Percentiles rank a stretch among this genome's conserved stretches.
phyloP scores from a whole-genome alignment of 1,284 basidiomycete genomes.

The Cryptococcus sp. region DNA sequence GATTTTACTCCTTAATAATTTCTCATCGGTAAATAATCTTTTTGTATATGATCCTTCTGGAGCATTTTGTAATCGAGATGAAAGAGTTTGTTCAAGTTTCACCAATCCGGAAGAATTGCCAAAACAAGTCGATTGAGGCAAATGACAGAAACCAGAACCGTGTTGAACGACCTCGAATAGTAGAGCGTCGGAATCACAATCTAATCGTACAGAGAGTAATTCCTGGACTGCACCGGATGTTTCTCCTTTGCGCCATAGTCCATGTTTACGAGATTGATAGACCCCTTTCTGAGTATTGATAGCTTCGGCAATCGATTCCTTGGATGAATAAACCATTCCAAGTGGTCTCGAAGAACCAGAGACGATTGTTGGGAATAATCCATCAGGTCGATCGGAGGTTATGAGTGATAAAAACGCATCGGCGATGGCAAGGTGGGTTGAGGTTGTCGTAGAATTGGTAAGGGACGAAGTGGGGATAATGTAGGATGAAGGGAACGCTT shows the following conservation, averaged over 20 bases:
- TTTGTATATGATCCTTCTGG: conserved; percentile 91
- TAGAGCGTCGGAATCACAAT: conserved; percentile 91
- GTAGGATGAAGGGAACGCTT: conserved; percentile 65
- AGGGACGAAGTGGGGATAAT: conserved; percentile 71
- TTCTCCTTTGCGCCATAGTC: conserved; percentile 95
- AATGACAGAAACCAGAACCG: conserved; percentile 90
- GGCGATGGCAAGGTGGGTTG: conserved; percentile 65
- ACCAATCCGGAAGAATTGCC: conserved; percentile 65
- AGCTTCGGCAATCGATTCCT: conserved; percentile 77
- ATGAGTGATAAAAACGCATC: conserved; percentile 81
- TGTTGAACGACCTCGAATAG: conserved; percentile 90
- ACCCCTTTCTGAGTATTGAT: conserved; percentile 86
- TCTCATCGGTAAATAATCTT: conserved; percentile 76
- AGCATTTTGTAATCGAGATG: conserved; percentile 66
- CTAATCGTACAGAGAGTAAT: conserved; percentile 73
- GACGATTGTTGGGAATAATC: conserved; percentile 88
- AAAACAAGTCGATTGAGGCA: conserved; percentile 81
- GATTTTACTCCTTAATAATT: conserved; percentile 84
- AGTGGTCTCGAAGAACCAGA: conserved; percentile 67
- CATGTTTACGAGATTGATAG: conserved; percentile 94
- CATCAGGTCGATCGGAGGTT: conserved; percentile 82
- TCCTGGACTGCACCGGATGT: conserved; percentile 92
- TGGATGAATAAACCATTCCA: conserved; percentile 96
- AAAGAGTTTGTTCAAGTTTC: conserved; percentile 76
- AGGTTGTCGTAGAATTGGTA: conserved; percentile 57